phyloP scores from a whole-genome alignment of 1,284 basidiomycete genomes.

The Golubevia sp. region DNA sequence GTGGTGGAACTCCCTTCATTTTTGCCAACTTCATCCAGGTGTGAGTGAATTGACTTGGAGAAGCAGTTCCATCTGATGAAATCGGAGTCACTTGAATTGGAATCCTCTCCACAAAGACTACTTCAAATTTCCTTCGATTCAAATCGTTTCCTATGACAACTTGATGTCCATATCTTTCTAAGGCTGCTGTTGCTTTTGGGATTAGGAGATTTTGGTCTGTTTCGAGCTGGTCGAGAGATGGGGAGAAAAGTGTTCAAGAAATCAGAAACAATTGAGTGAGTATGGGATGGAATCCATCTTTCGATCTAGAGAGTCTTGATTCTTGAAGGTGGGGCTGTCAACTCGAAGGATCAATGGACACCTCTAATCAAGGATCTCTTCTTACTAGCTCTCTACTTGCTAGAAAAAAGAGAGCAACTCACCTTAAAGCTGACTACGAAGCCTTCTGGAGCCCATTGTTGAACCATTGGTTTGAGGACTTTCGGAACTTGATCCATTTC shows the following conservation, averaged over 20 bases:
- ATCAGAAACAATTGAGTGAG: background rate
- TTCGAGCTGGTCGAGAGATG: slow-evolving; percentile 72
- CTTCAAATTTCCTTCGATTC: slow-evolving; percentile 83
- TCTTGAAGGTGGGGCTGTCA: too few species aligned
- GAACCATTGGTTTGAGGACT: slow-evolving; percentile 86
- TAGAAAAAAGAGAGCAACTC: too few species aligned
- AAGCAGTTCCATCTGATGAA: slow-evolving; percentile 7
- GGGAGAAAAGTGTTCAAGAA: background rate
- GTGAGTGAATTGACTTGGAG: slow-evolving; percentile 66
- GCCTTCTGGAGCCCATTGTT: slow-evolving; percentile 88
- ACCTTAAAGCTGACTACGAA: slow-evolving; percentile 98
- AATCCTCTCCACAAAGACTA: slow-evolving; percentile 75
- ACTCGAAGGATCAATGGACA: too few species aligned
- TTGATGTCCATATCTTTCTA: slow-evolving; percentile 94
- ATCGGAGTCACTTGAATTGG: background rate
- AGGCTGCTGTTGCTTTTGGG: slow-evolving; percentile 84
- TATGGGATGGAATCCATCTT: background rate
- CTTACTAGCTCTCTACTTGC: too few species aligned
- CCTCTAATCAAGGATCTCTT: too few species aligned
- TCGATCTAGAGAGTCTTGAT: too few species aligned
- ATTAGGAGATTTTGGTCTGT: slow-evolving; percentile 82
- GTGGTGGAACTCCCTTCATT: slow-evolving; percentile 26
- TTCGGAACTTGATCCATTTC: slow-evolving; percentile 99
- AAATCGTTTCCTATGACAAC: slow-evolving; percentile 96
- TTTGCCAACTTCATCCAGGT: slow-evolving; percentile 76